These are phyloP conservation scores for Globisporangium cystogenes DNA, from an alignment of 352 stramenopile genomes.

Conservation along the genomic window DNA sequence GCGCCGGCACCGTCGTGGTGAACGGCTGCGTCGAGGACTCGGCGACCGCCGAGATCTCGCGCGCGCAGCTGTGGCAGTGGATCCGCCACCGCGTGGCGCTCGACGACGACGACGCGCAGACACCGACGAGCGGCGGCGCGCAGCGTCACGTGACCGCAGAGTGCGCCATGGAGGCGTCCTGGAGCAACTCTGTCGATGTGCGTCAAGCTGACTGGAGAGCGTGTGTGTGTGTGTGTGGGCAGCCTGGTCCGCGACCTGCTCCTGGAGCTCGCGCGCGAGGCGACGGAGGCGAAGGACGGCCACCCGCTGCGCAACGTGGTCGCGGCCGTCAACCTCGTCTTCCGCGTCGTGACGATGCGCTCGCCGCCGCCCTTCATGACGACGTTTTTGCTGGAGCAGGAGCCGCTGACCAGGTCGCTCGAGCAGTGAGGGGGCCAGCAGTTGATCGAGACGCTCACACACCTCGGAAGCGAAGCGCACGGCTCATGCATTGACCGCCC, in stretches of 20 bases:
- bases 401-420: conserved; percentile 37
- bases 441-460: too few relatives aligned
- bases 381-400: conserved; percentile 64
- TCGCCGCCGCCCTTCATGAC: conserved; percentile 56
- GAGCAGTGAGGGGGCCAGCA: too few relatives aligned
- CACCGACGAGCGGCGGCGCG: neutral
- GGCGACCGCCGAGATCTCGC: conserved; percentile 92
- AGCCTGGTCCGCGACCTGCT: conserved; percentile 53
- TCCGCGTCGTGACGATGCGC: conserved; percentile 54
- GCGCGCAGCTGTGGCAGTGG: conserved; percentile 91
- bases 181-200: neutral
- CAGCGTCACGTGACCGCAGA: conserved; percentile 23
- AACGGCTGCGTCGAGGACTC: conserved; percentile 93
- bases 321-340: conserved; percentile 45
- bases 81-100: conserved; percentile 52
- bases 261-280: conserved; percentile 23
- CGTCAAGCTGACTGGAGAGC: too few relatives aligned
- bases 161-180: conserved; percentile 16
- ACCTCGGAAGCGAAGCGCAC: too few relatives aligned
- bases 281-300: conserved; percentile 12
- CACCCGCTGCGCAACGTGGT: conserved; percentile 30
- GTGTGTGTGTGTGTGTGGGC: neutral
- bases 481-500: neutral
- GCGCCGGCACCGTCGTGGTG: conserved; percentile 87
- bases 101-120: neutral